Conservation (phyloP, 257 asterid genomes). For the Nicotiana paniculata region DNA sequence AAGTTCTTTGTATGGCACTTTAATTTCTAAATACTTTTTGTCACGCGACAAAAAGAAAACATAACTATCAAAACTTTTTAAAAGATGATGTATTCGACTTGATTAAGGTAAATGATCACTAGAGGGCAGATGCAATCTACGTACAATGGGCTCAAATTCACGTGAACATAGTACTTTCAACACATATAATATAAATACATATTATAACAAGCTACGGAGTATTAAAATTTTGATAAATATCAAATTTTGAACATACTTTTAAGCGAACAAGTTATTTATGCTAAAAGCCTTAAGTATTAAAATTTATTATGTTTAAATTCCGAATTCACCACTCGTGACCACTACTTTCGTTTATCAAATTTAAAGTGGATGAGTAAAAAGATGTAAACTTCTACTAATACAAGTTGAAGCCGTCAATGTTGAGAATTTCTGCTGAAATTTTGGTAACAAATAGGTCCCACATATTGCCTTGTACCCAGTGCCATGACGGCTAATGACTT, state of each 20-base stretch:
- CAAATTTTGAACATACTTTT: no score
- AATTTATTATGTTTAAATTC: no score
- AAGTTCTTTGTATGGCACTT: background rate
- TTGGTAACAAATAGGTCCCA: background rate
- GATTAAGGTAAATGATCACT: background rate
- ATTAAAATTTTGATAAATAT: no score
- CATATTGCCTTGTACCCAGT: background rate
- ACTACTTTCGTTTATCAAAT: background rate
- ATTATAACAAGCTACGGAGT: no score
- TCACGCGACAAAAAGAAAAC: background rate
- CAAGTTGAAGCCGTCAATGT: background rate
- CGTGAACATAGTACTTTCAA: no score
- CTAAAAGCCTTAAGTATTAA: no score
- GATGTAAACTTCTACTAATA: background rate
- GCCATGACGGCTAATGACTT: background rate
- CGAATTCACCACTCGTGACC: background rate
- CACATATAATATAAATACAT: no score
- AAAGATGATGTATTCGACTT: background rate
- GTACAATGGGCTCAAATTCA: background rate
- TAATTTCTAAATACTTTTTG: background rate
- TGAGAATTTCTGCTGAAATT: background rate
- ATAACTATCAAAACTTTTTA: background rate
- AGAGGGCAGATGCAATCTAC: background rate
- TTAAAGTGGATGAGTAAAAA: background rate
- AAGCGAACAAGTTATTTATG: no score